Evolutionary conservation across 768 basidiomycete species (phyloP).

Genomic region (Rhodotorula toruloides): DNA sequence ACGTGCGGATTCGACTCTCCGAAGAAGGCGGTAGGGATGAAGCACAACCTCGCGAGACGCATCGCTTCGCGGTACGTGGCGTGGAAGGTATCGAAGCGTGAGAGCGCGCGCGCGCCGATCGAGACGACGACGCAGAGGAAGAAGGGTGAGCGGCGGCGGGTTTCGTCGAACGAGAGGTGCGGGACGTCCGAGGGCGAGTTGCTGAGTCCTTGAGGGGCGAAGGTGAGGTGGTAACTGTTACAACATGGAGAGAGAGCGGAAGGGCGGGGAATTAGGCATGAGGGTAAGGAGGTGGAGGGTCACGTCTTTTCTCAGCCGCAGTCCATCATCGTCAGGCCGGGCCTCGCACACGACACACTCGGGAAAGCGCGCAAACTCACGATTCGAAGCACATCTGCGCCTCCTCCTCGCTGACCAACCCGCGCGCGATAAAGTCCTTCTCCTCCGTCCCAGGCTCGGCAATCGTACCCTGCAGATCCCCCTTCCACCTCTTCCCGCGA

Average conservation of each 20-base stretch:
- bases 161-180: conserved; percentile 26
- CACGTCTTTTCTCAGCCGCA: conserved; percentile 1
- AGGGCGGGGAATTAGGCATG: not conserved
- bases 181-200: not conserved
- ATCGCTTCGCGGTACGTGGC: conserved; percentile 24
- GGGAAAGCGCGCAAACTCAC: not conserved
- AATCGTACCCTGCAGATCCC: too few relatives aligned
- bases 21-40: conserved; percentile 15
- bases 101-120: conserved; percentile 36
- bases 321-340: not conserved
- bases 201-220: not conserved
- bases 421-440: conserved; percentile 32
- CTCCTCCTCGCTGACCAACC: conserved; percentile 31
- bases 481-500: conserved; percentile 30
- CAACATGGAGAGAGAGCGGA: not conserved
- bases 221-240: conserved; percentile 30
- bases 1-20: too few relatives aligned
- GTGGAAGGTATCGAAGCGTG: conserved; percentile 24
- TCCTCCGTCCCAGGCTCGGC: conserved; percentile 1
- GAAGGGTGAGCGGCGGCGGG: conserved; percentile 25
- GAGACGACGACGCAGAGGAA: conserved; percentile 34
- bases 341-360: not conserved
- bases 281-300: not conserved
- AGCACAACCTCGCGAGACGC: conserved; percentile 13
- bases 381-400: conserved; percentile 31